A percentile compares a stretch with the other conserved stretches of the same genome.
phyloP scores from a whole-genome alignment of 2,329 filamentous ascomycete species.

The Epichloe coenophiala region DNA sequence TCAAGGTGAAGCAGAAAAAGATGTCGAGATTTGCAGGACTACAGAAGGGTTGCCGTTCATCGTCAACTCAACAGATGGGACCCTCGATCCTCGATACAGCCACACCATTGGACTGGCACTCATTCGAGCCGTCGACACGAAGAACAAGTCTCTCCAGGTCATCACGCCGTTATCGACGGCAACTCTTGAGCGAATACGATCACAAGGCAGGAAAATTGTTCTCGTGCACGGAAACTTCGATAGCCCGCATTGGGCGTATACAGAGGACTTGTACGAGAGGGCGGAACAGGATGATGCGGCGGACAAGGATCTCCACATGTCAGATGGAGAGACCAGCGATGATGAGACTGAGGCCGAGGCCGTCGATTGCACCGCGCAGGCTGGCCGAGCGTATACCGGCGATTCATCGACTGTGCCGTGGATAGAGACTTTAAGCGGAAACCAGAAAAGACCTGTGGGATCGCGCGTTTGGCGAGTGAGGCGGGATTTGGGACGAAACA shows the following conservation, averaged over 20 bases:
- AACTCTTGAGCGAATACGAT: conserved; percentile 25
- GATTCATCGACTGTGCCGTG: conserved; percentile 33
- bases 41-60: conserved; percentile 50
- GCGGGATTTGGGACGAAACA: conserved; percentile 41
- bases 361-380: conserved; percentile 10
- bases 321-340: conserved; percentile 22
- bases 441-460: conserved; percentile 41
- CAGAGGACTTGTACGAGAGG: conserved; percentile 42
- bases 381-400: conserved; percentile 5
- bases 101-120: conserved; percentile 51
- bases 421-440: conserved; percentile 43
- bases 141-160: conserved; percentile 43
- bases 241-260: conserved; percentile 55
- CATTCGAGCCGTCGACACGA: conserved; percentile 53
- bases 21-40: conserved; percentile 9
- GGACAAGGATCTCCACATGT: conserved; percentile 17
- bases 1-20: neutral
- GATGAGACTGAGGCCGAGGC: conserved; percentile 10
- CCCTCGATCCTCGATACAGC: conserved; percentile 46
- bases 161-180: conserved; percentile 43
- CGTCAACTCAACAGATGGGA: conserved; percentile 34
- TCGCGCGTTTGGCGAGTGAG: conserved; percentile 51
- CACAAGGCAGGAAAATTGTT: conserved; percentile 37
- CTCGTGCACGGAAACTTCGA: conserved; percentile 58
- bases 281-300: conserved; percentile 18